These are phyloP conservation scores for Colletotrichum godetiae DNA, from an alignment of 2,329 filamentous ascomycete genomes.

Conservation along the genomic window DNA sequence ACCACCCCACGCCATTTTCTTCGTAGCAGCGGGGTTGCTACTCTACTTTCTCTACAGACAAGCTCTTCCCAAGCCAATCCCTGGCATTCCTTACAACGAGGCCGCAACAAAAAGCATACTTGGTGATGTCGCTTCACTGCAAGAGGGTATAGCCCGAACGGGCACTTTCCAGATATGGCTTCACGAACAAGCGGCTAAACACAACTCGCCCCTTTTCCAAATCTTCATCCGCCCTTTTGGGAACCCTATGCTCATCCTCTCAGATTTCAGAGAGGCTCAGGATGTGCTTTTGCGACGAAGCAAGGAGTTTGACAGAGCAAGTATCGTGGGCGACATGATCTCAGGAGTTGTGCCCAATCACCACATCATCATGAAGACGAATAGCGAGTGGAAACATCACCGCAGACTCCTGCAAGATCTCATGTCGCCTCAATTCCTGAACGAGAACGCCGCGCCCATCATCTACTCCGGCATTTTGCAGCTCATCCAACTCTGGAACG, in stretches of 20 bases:
- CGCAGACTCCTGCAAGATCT: constrained; percentile 50
- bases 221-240: constrained; percentile 37
- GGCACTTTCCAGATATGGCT: constrained; percentile 17
- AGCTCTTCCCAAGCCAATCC: constrained; percentile 53
- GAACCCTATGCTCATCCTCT: constrained; percentile 37
- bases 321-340: constrained; percentile 39
- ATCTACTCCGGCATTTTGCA: constrained; percentile 44
- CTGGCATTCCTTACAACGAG: constrained; percentile 58
- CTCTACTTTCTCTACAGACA: constrained; percentile 4
- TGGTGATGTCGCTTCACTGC: constrained; percentile 55
- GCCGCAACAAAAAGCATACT: constrained; percentile 47
- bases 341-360: constrained; percentile 38
- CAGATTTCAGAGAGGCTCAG: constrained; percentile 39
- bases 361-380: constrained; percentile 45
- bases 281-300: constrained; percentile 39
- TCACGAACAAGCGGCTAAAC: constrained; percentile 35
- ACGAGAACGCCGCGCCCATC: constrained; percentile 43
- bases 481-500: constrained; percentile 47
- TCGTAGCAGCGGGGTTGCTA: not conserved
- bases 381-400: constrained; percentile 44
- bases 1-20: not conserved
- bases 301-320: constrained; percentile 38
- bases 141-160: constrained; percentile 45
- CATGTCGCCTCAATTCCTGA: constrained; percentile 50
- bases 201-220: constrained; percentile 52